A percentile compares a stretch with the other conserved stretches of the same genome.
Evolutionary conservation across 331 rosid species (phyloP).

Genomic region (Saraca asoca): DNA sequence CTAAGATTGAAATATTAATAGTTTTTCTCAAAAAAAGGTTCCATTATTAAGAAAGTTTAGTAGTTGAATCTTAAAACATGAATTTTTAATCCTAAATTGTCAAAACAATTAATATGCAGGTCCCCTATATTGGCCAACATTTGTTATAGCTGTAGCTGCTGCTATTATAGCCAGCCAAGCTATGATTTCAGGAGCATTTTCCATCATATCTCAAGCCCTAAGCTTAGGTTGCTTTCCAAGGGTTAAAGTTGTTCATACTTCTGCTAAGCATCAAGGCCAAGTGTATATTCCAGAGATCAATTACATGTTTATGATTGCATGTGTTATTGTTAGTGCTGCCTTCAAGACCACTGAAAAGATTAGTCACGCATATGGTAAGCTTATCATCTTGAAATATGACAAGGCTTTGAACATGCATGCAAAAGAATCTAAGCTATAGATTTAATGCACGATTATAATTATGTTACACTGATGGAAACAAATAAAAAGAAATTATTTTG

Average conservation of each 20-base stretch:
- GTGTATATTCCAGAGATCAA: slow-evolving; percentile 57
- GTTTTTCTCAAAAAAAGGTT: too few species aligned
- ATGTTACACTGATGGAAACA: too few species aligned
- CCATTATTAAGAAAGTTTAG: too few species aligned
- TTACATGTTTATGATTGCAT: slow-evolving; percentile 48
- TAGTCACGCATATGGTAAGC: slow-evolving; percentile 45
- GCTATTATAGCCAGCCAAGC: slow-evolving; percentile 63
- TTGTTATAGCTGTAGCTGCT: slow-evolving; percentile 49
- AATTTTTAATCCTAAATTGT: background rate
- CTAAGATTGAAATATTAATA: too few species aligned
- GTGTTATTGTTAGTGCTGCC: slow-evolving; percentile 41
- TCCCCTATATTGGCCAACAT: slow-evolving; percentile 51
- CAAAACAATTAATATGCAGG: slow-evolving; percentile 27
- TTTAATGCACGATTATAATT: too few species aligned
- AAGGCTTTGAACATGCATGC: too few species aligned
- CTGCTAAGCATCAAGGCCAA: slow-evolving; percentile 46
- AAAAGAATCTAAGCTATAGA: too few species aligned
- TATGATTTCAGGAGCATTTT: slow-evolving; percentile 54
- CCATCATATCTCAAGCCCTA: slow-evolving; percentile 48
- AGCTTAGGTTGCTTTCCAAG: slow-evolving; percentile 52
- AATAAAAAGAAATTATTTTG: too few species aligned
- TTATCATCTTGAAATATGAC: too few species aligned
- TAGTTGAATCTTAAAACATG: too few species aligned
- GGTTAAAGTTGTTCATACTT: slow-evolving; percentile 52
- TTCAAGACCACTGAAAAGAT: slow-evolving; percentile 43